Percentiles rank a stretch among this genome's conserved stretches.
Evolutionary conservation across 106 monocot genomes (phyloP).

Genomic region (Triglochin maritima): DNA sequence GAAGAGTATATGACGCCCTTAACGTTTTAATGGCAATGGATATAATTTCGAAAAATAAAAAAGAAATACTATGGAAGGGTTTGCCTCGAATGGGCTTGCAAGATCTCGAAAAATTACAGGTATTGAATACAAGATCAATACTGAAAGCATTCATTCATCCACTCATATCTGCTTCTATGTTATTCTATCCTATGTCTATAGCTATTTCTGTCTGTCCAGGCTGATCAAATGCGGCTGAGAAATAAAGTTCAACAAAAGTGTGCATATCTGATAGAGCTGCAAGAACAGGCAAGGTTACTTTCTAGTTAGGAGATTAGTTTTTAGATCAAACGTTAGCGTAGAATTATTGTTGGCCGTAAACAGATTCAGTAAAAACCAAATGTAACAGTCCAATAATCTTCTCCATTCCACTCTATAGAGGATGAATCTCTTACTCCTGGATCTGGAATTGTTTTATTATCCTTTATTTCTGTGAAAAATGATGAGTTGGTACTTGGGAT

Average conservation of each 20-base stretch:
- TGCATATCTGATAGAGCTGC: constrained; percentile 69
- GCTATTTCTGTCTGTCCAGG: constrained; percentile 20
- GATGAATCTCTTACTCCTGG: neutral
- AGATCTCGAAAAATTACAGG: constrained; percentile 90
- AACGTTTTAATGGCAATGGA: constrained; percentile 98
- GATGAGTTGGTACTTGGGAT: too few species aligned
- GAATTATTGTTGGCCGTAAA: neutral
- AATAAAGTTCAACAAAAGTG: constrained; percentile 65
- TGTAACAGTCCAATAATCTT: neutral
- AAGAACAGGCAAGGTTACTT: constrained; percentile 59
- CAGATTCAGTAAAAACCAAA: neutral
- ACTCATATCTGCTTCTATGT: neutral
- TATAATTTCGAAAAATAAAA: constrained; percentile 92
- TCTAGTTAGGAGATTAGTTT: neutral
- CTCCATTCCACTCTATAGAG: neutral
- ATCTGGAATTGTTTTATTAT: neutral
- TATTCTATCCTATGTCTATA: neutral
- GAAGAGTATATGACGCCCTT: constrained; percentile 90
- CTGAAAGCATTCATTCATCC: neutral
- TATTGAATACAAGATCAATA: constrained; percentile 6
- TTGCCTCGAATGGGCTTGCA: constrained; percentile 76
- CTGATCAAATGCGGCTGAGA: constrained; percentile 47
- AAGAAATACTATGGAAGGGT: constrained; percentile 96
- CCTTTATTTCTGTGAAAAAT: neutral
- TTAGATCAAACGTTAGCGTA: neutral